Conservation (phyloP, 805 yeast species). For the Kazachstania viticola region DNA sequence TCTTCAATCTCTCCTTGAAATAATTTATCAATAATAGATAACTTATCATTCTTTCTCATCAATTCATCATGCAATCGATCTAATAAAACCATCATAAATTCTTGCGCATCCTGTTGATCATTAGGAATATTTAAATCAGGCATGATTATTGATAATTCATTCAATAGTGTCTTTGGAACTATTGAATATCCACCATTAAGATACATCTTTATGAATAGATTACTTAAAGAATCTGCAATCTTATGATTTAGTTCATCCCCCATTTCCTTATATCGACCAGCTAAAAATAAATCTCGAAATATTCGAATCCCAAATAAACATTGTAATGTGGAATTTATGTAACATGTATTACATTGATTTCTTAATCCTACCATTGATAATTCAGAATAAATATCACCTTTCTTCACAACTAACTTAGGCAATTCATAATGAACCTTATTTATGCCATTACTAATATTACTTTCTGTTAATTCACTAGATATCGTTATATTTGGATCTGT, state of each 20-base stretch:
- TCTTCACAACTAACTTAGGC: too few species aligned
- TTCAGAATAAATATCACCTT: conserved; percentile 26
- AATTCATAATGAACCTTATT: too few species aligned
- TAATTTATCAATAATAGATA: conserved; percentile 47
- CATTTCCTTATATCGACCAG: conserved; percentile 30
- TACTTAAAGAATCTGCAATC: conserved; percentile 38
- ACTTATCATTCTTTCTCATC: conserved; percentile 12
- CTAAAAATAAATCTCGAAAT: conserved; percentile 37
- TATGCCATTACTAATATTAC: too few species aligned
- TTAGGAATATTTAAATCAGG: conserved; percentile 58
- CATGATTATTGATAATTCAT: conserved; percentile 36
- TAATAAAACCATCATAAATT: conserved; percentile 50
- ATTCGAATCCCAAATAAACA: conserved; percentile 43
- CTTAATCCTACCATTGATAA: conserved; percentile 48
- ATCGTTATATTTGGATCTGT: neutral
- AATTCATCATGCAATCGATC: conserved; percentile 60
- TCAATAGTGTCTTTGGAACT: conserved; percentile 51
- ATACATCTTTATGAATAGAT: conserved; percentile 42
- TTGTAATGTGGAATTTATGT: conserved; percentile 61
- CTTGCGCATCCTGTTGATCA: conserved; percentile 74
- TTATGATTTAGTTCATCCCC: neutral
- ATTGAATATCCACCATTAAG: conserved; percentile 46
- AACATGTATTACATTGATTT: conserved; percentile 63
- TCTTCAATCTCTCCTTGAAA: conserved; percentile 67
- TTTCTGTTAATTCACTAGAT: neutral